Evolutionary conservation across 23 red algal genomes (phyloP).

Genomic region (Gracilaria domingensis): DNA sequence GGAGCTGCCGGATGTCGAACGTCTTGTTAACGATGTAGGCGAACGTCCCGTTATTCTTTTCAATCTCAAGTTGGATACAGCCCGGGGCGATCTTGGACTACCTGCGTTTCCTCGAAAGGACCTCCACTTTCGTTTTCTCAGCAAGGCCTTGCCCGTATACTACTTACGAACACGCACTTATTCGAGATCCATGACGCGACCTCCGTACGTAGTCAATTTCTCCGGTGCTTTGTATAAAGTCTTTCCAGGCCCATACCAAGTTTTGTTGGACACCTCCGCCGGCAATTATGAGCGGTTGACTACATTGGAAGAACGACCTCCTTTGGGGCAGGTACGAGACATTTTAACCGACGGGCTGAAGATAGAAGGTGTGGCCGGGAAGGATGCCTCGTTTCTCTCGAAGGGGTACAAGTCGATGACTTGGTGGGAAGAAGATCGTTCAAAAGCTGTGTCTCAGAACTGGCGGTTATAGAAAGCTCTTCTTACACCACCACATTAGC

Average conservation of each 20-base stretch:
- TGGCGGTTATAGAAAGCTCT: slow-evolving; percentile 68
- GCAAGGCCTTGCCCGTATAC: slow-evolving; percentile 80
- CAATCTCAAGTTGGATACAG: slow-evolving; percentile 94
- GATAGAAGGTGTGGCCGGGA: slow-evolving; percentile 47
- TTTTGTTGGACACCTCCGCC: slow-evolving; percentile 77
- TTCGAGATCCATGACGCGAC: slow-evolving; percentile 60
- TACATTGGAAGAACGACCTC: slow-evolving; percentile 60
- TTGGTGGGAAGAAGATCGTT: slow-evolving; percentile 87
- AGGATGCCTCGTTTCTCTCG: slow-evolving; percentile 6
- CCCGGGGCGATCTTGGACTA: slow-evolving; percentile 91
- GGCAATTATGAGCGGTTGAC: slow-evolving; percentile 73
- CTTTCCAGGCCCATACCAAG: slow-evolving; percentile 87
- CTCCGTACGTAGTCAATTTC: slow-evolving; percentile 90
- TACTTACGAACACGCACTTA: slow-evolving; percentile 93
- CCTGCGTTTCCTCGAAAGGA: slow-evolving; percentile 91
- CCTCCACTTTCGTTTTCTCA: slow-evolving; percentile 92
- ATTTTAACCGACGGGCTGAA: slow-evolving; percentile 75
- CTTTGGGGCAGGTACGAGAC: slow-evolving; percentile 74
- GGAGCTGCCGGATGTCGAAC: slow-evolving; percentile 92
- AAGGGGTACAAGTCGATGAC: slow-evolving; percentile 81
- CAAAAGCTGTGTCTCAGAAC: slow-evolving; percentile 66
- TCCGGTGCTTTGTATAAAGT: slow-evolving; percentile 85
- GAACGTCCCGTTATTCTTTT: slow-evolving; percentile 91
- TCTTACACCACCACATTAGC: background rate
- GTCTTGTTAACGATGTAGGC: slow-evolving; percentile 49